Percentiles rank a stretch among this genome's conserved stretches.
Conservation (phyloP, 805 yeast species). For the Torulaspora indica region DNA sequence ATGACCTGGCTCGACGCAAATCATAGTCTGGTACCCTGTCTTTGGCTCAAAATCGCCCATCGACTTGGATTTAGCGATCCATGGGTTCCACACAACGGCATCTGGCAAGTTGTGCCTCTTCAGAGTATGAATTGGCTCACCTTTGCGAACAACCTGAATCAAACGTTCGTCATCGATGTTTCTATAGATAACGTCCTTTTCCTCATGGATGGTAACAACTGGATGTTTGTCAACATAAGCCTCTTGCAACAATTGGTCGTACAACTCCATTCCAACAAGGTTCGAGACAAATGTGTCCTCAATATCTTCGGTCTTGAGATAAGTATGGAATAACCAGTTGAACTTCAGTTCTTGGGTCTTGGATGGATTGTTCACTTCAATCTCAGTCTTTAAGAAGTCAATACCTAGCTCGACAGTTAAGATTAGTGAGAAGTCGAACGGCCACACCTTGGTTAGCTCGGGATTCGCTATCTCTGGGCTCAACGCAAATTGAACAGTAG, state of each 20-base stretch:
- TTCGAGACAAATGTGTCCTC: conserved; percentile 75
- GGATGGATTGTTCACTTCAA: conserved; percentile 74
- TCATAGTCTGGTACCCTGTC: conserved; percentile 76
- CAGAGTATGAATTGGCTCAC: conserved; percentile 65
- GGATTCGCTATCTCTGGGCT: conserved; percentile 76
- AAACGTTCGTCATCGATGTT: conserved; percentile 49
- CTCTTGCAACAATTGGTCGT: conserved; percentile 68
- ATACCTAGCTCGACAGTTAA: conserved; percentile 59
- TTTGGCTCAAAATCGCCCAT: conserved; percentile 91
- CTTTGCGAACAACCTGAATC: conserved; percentile 65
- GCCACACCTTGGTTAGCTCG: conserved; percentile 59
- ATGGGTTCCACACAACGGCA: conserved; percentile 96
- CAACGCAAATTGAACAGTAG: conserved; percentile 84
- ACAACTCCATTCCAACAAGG: conserved; percentile 63
- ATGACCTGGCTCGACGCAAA: conserved; percentile 92
- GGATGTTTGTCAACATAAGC: conserved; percentile 69
- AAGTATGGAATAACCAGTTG: conserved; percentile 94
- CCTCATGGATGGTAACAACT: conserved; percentile 65
- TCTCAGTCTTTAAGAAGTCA: conserved; percentile 57
- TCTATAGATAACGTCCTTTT: conserved; percentile 80
- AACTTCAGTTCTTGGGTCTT: conserved; percentile 57
- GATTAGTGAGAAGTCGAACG: conserved; percentile 69
- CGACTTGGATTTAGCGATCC: conserved; percentile 75
- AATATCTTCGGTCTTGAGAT: conserved; percentile 69
- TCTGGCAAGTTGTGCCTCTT: conserved; percentile 59